phyloP scores from a whole-genome alignment of 768 basidiomycete genomes.

The Macrolepiota albuminosa region DNA sequence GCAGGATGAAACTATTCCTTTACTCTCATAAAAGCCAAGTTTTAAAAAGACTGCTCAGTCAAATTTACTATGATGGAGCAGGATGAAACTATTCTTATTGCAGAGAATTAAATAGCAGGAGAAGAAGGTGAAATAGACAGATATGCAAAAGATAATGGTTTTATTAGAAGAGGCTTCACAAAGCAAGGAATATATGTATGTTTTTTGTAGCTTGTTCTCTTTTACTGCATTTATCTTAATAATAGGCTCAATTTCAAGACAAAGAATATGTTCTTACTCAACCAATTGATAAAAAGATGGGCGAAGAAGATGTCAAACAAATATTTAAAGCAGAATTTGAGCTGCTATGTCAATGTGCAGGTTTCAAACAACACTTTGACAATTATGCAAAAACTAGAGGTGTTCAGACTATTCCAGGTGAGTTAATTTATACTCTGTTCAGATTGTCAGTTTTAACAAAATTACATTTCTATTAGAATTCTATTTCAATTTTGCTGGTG shows the following conservation, averaged over 20 bases:
- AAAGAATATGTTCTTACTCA: constrained; percentile 16
- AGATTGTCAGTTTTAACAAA: too few species aligned
- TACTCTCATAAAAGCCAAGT: background rate
- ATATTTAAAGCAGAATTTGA: background rate
- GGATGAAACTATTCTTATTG: background rate
- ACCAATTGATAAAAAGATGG: background rate
- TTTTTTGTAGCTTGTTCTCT: background rate
- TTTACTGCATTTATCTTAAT: background rate
- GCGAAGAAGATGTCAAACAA: background rate
- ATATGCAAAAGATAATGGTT: constrained; percentile 26
- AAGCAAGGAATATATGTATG: constrained; percentile 20
- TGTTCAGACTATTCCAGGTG: too few species aligned
- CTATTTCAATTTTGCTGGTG: constrained; percentile 21
- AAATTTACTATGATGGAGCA: background rate
- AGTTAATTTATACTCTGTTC: too few species aligned
- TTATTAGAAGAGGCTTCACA: constrained; percentile 19
- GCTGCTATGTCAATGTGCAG: background rate
- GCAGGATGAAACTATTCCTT: background rate
- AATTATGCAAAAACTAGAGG: background rate
- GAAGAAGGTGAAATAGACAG: background rate
- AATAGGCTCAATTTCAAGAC: background rate
- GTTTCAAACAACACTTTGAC: constrained; percentile 13
- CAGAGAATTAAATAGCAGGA: background rate
- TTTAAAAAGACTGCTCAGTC: background rate
- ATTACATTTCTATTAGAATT: constrained; percentile 14